Evolutionary conservation across 176 grass and related monocot species (phyloP).

Genomic region (Secale cereale): DNA sequence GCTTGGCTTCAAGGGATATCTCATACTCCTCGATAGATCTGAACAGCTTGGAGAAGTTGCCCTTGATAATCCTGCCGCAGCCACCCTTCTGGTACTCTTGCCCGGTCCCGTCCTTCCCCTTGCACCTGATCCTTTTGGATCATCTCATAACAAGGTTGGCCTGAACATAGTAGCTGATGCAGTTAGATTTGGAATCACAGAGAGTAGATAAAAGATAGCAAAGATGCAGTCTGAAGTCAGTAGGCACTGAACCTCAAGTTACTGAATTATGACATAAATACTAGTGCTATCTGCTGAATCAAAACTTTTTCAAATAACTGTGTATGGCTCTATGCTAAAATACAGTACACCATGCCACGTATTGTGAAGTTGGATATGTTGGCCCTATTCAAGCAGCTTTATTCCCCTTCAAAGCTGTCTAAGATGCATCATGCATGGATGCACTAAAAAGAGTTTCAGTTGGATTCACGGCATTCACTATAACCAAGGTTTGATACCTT

Average conservation of each 20-base stretch:
- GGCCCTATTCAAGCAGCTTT: neutral
- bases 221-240: neutral
- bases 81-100: slow-evolving; percentile 83
- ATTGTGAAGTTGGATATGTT: neutral
- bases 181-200: slow-evolving; percentile 6
- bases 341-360: neutral
- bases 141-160: slow-evolving; percentile 87
- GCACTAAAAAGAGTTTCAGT: slow-evolving; percentile 5
- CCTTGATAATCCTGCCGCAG: slow-evolving; percentile 83
- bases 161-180: slow-evolving; percentile 28
- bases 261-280: neutral
- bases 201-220: neutral
- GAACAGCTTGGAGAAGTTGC: slow-evolving; percentile 87
- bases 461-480: neutral
- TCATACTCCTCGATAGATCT: slow-evolving; percentile 90
- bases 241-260: neutral
- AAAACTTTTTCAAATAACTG: neutral
- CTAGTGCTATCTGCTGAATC: neutral
- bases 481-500: neutral
- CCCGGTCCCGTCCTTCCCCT: slow-evolving; percentile 69
- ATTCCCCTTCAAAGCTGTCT: neutral
- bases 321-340: neutral
- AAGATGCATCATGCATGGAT: slow-evolving; percentile 23
- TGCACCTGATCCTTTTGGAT: slow-evolving; percentile 91
- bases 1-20: slow-evolving; percentile 77